phyloP scores from a whole-genome alignment of 352 stramenopile genomes.

The Phytophthora uliginosa region DNA sequence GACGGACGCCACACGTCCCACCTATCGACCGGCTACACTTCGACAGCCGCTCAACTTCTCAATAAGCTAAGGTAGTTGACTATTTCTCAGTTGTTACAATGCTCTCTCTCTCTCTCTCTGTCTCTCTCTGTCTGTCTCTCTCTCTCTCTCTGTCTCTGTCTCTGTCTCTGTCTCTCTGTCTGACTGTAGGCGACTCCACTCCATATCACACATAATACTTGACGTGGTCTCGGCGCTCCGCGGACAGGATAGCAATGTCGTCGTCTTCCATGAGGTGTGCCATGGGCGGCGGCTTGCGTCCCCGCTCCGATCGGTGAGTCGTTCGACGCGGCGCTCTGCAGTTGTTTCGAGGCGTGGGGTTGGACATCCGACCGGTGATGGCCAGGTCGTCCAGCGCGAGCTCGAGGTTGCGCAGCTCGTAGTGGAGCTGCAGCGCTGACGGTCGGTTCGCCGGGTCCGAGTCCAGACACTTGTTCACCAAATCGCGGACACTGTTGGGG shows the following conservation, averaged over 20 bases:
- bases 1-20: background rate
- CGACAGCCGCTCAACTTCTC: background rate
- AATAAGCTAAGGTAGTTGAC: conserved; percentile 15
- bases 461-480: conserved; percentile 64
- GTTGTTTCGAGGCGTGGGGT: conserved; percentile 16
- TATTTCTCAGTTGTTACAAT: conserved; percentile 33
- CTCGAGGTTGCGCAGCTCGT: conserved; percentile 59
- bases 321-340: conserved; percentile 8
- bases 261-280: conserved; percentile 31
- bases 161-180: background rate
- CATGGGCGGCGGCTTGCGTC: conserved; percentile 16
- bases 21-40: conserved; percentile 1
- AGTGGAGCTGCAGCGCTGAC: conserved; percentile 75
- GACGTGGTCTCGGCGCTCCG: conserved; percentile 28
- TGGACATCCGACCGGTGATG: conserved; percentile 15
- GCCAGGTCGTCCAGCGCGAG: conserved; percentile 31
- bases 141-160: background rate
- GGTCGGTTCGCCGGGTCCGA: conserved; percentile 56
- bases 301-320: background rate
- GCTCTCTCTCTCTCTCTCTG: background rate
- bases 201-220: conserved; percentile 25
- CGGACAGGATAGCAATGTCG: conserved; percentile 39
- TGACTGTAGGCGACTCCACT: background rate
- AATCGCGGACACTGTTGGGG: conserved; percentile 47
- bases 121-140: no score